These are phyloP conservation scores for Polyporus tsugae DNA, from an alignment of 1,284 basidiomycete species.

Conservation along the genomic window DNA sequence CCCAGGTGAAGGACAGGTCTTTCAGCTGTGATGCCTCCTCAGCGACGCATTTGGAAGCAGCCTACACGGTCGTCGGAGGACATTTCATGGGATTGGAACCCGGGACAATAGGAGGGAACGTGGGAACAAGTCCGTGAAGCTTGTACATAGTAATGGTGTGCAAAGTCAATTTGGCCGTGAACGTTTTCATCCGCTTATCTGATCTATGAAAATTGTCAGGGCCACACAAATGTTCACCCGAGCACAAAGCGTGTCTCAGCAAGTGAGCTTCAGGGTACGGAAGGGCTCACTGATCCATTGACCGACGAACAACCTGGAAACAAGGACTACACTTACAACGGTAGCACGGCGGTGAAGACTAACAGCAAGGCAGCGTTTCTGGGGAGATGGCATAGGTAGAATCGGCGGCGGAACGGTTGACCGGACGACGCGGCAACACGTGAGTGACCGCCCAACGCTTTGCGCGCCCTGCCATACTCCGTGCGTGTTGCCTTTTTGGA, in stretches of 20 bases:
- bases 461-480: neutral
- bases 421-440: neutral
- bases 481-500: neutral
- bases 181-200: neutral
- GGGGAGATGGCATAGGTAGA: neutral
- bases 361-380: neutral
- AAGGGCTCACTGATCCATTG: neutral
- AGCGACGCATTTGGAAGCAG: no score
- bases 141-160: neutral
- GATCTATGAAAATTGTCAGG: neutral
- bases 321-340: neutral
- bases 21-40: no score
- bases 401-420: neutral
- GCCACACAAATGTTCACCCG: neutral
- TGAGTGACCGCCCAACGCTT: conserved; percentile 1
- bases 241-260: neutral
- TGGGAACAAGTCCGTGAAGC: no score
- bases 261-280: neutral
- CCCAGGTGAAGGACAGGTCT: neutral
- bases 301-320: neutral
- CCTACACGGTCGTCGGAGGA: no score
- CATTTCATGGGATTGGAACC: neutral
- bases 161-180: neutral
- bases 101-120: neutral
- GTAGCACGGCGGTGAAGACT: neutral